Conservation (phyloP, 108 stramenopile species). For the Cyclotella distinguenda region DNA sequence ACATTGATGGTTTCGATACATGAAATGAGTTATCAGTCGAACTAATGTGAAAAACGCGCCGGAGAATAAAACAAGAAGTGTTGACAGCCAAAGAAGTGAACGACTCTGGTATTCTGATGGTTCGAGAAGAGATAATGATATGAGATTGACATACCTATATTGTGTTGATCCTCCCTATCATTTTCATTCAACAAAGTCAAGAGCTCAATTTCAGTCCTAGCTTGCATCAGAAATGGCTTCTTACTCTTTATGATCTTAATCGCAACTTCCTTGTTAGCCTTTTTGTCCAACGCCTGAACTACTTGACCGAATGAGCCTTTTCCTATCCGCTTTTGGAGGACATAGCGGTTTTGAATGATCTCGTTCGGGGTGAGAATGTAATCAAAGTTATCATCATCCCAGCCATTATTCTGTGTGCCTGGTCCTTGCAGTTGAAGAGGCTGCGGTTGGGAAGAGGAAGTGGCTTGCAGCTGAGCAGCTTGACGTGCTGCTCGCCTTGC, state of each 20-base stretch:
- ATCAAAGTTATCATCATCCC: conserved; percentile 97
- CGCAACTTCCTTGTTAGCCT: conserved; percentile 82
- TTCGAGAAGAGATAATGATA: background rate
- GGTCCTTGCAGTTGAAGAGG: conserved; percentile 25
- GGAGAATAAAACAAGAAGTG: background rate
- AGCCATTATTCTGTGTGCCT: conserved; percentile 83
- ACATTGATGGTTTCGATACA: conserved; percentile 92
- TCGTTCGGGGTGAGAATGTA: conserved; percentile 90
- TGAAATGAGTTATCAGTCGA: conserved; percentile 89
- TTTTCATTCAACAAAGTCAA: conserved; percentile 71
- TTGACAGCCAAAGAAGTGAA: background rate
- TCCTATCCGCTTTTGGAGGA: conserved; percentile 92
- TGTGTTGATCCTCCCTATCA: conserved; percentile 82
- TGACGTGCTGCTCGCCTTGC: conserved; percentile 63
- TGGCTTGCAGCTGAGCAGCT: conserved; percentile 18
- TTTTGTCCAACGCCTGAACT: conserved; percentile 80
- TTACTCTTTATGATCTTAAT: conserved; percentile 99
- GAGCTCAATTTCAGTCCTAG: conserved; percentile 94
- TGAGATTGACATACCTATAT: conserved; percentile 62
- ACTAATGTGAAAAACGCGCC: conserved; percentile 46
- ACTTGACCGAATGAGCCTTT: conserved; percentile 98
- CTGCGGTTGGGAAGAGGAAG: conserved; percentile 12
- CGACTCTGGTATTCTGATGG: background rate
- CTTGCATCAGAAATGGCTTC: conserved; percentile 94
- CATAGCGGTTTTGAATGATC: conserved; percentile 80